Base-by-base conservation (phyloP, 257 asterid genomes). In the Rauvolfia tetraphylla region DNA sequence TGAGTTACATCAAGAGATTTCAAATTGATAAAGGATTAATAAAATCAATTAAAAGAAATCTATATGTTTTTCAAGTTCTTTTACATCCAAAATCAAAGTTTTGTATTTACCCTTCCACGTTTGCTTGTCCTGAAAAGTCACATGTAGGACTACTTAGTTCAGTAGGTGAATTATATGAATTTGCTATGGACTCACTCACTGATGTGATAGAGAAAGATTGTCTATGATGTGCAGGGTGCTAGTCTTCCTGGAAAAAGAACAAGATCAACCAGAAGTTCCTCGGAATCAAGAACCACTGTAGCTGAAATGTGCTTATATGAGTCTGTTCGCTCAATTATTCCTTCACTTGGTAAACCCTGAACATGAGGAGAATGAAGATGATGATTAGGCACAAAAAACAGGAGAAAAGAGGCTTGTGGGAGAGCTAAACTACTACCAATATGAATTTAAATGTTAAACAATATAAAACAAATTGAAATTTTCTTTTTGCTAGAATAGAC, bases 61-160 rank as follows among this genome's bases (percentile, higher is more conserved):
- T 36, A 68, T 22, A 25, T 2, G 1, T 39, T 49, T 41, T 10
- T n/a, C 36, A 69, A 8, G 6, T 25, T 17, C 20, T 2, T 53
- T 14, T 73, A 20, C 33, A 53, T 6, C 25, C 6, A 13, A 51
- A 48, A 41, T n/a, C 49, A 38, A 42, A 27, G 54, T 66, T 76
- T n/a, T n/a, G 65, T 71, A 61, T 83, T 81, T 89, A 93, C 98
- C 95, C 87, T 78, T 92, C 97, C 78, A 86, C 78, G 80, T 87
- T 93, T 39, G 84, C 82, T 84, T 83, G 89, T 74, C 88, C 92
- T 65, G 91, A 66, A 78, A 84, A 77, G 67, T 84, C 87, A 79
- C 92, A 87, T 20, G 87, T 74, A 63, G 98, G 97, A 80, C 98
- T 93, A 83, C 87, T 89, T 53, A 96, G 95, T 78, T 92, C 97